phyloP scores from a whole-genome alignment of 164 flowering plant species.

The Amborella trichopoda region DNA sequence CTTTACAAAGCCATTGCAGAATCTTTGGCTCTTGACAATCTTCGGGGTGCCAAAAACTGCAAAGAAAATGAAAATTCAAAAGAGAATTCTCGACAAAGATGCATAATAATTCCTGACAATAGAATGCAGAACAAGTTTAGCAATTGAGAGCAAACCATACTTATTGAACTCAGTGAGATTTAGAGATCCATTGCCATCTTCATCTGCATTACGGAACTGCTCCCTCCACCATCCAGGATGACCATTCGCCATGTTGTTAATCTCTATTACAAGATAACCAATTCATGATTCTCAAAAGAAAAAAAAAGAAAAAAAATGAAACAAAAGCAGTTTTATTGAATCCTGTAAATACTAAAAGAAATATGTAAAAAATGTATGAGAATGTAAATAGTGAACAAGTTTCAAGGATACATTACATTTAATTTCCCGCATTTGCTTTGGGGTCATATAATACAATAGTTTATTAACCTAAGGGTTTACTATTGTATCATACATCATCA shows the following conservation, averaged over 20 bases:
- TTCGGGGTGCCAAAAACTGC: conserved; percentile 62
- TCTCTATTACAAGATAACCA: conserved; percentile 16
- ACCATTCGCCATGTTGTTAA: conserved; percentile 26
- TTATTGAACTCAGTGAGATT: conserved; percentile 36
- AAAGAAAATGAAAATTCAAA: not conserved
- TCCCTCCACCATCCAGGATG: conserved; percentile 60
- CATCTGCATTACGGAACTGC: conserved; percentile 44
- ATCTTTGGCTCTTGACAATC: conserved; percentile 38
- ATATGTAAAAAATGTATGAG: too few relatives aligned
- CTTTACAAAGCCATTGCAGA: conserved; percentile 33
- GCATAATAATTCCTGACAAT: not conserved
- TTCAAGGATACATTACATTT: too few relatives aligned
- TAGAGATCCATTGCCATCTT: conserved; percentile 31
- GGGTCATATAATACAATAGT: too few relatives aligned
- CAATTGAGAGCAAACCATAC: conserved; percentile 15
- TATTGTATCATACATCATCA: too few relatives aligned
- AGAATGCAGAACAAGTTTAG: not conserved
- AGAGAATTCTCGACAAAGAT: not conserved
- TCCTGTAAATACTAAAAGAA: too few relatives aligned
- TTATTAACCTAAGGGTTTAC: too few relatives aligned
- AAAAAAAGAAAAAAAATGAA: too few relatives aligned
- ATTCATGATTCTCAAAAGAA: not conserved
- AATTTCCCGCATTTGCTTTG: too few relatives aligned
- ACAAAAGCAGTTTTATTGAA: too few relatives aligned
- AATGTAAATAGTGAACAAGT: too few relatives aligned